Evolutionary conservation across 2,329 filamentous ascomycete genomes (phyloP), one percentile per base, ranked within the genome.

Genomic region (Claviceps paspali): DNA sequence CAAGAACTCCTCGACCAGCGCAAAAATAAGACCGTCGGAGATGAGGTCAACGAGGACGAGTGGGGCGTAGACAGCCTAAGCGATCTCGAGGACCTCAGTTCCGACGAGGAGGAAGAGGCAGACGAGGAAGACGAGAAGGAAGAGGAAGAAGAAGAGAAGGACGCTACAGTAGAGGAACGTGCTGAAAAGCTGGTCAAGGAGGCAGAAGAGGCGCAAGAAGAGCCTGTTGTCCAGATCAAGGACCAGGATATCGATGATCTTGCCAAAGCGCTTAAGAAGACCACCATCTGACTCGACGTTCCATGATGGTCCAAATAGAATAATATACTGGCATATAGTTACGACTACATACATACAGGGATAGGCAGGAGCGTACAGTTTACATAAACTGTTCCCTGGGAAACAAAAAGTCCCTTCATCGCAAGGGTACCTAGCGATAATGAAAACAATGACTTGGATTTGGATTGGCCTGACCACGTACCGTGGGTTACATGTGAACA

Each of bases 21-120:
- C 45, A 87, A 87, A 62, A 82, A 88, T 54, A 76, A 80, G 47
- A 51, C 74, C 3, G 79, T 68, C 21, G 79, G 79, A 12, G 70
- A 76, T 39, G 50, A 71, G 19, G 56, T 88, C 27, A 69, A 80
- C 30, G 86, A 93, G 56, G 80, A 86, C 43, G 73, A 77, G 18
- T 91, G 83, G 82, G 83, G 83, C 29, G 59, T 95, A 18, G 88
- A 94, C 53, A 82, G 82, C 52, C 71, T 94, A 31, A 82, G 81
- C 49, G 87, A 95, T 48, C 74, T 95, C 2, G 83, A 88, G 48
- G 82, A 85, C 41, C 78, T 83, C 8, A 72, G 75, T 10, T 74
- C 72, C 39, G 79, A 74, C 1, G 77, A 82, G 5, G 76, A 79
- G 18, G 77, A 79, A 3, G 79, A 78, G 10, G 77, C n/a, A n/a